These are phyloP conservation scores for Hibiscus syriacus DNA, from an alignment of 345 rosid species.

Conservation along the genomic window DNA sequence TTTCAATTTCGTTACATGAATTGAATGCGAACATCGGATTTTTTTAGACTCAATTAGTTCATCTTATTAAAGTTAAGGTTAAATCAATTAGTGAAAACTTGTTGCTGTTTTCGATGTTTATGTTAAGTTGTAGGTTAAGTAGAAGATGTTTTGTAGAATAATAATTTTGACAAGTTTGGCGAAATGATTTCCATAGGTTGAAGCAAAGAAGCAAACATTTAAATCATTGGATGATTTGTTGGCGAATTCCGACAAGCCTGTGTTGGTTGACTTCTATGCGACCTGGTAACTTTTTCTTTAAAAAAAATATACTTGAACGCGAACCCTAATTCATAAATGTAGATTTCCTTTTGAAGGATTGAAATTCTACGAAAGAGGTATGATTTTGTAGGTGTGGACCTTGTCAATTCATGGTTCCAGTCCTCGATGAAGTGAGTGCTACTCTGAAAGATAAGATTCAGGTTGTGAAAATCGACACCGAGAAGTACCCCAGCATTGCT, in stretches of 20 bases:
- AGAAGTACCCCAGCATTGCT: conserved; percentile 81
- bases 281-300: conserved; percentile 45
- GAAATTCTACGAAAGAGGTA: not conserved
- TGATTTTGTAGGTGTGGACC: conserved; percentile 81
- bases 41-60: not conserved
- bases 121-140: not conserved
- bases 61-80: not conserved
- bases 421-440: conserved; percentile 65
- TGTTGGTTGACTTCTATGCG: conserved; percentile 82
- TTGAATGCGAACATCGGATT: not conserved
- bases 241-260: conserved; percentile 59
- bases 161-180: not conserved
- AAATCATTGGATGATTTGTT: conserved; percentile 66
- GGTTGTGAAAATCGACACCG: conserved; percentile 86
- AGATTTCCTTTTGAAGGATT: not conserved
- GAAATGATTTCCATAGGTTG: conserved; percentile 26
- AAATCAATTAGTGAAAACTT: not conserved
- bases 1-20: not conserved
- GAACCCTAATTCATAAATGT: not conserved
- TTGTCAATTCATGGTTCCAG: conserved; percentile 82
- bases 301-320: not conserved
- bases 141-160: not conserved
- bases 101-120: not conserved
- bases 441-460: conserved; percentile 56
- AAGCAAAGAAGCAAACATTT: conserved; percentile 74